Evolutionary conservation across 2,329 filamentous ascomycete species (phyloP), one percentile per base, ranked within the genome.

Genomic region (Dothiorella sarmentorum): DNA sequence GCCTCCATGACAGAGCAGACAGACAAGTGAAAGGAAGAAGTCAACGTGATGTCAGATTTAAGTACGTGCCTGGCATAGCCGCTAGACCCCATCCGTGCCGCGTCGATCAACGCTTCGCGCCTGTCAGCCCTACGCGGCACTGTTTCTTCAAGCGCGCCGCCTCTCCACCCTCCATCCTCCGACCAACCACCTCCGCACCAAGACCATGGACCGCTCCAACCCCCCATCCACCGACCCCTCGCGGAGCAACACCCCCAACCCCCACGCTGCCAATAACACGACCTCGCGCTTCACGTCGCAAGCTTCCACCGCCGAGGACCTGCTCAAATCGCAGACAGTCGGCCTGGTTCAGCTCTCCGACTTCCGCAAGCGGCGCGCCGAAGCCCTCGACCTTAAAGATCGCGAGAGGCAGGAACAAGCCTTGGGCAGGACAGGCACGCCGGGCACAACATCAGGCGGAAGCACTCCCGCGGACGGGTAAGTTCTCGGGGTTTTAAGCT

Each of bases 291-390:
- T 96, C 74, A 87, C 86, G 1, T 80, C 87, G 40, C 89, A 92
- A 69, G 87, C 86, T 63, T 81, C 87, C 65, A 89, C 89, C 1
- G 89, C 90, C 1, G 85, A 93, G 72, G 87, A 96, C 69, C 81
- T 91, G 13, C 81, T 96, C 47, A 93, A 93, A 61, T 90, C 85
- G 56, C 86, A 91, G 68, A 96, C 91, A 0, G 91, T 97, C 64
- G 94, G 94, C 38, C 86, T 99, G 2, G 93, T 97, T 56, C 85
- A 90, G 60, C 86, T 97, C 42, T 91, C 90, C 64, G 94, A 97
- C 71, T 97, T 96, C 73, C 91, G 93, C 74, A 97, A 99, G 77
- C 87, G 94, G 61, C 90, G 93, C 73, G 92, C 91, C 66, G 91
- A 97, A 74, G 90, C 92, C n/a, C 79, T 96, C 47, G 93, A 97